Percentiles rank a stretch among this genome's conserved stretches.
phyloP scores from a whole-genome alignment of 345 rosid genomes.

The Eucalyptus polybractea region DNA sequence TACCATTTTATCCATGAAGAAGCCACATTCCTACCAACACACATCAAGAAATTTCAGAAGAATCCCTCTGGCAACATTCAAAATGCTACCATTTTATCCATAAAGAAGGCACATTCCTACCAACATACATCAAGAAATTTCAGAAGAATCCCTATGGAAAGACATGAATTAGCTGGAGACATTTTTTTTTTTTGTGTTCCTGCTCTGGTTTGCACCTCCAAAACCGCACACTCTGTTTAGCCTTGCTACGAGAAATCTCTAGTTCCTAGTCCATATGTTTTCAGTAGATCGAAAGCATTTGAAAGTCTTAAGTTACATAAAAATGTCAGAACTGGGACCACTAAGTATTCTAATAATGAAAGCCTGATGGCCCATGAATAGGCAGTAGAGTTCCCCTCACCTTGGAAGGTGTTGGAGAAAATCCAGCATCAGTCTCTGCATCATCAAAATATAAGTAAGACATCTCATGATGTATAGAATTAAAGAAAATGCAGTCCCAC shows the following conservation, averaged over 20 bases:
- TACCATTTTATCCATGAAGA: too few species aligned
- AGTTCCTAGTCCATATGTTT: neutral
- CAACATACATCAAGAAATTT: too few species aligned
- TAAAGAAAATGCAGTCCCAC: neutral
- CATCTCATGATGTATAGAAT: neutral
- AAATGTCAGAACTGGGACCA: neutral
- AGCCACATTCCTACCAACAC: too few species aligned
- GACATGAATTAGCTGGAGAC: neutral
- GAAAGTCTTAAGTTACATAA: neutral
- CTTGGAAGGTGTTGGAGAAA: constrained; percentile 60
- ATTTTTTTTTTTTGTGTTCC: neutral
- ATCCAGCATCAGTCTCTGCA: constrained; percentile 82
- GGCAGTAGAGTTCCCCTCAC: constrained; percentile 5
- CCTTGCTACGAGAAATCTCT: neutral
- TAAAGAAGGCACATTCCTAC: too few species aligned
- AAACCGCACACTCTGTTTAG: neutral
- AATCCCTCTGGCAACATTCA: too few species aligned
- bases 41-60: too few species aligned
- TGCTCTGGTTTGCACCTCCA: neutral
- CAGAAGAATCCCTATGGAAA: neutral
- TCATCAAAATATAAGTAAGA: neutral
- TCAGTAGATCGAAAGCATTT: neutral
- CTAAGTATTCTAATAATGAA: neutral
- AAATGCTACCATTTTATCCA: too few species aligned
- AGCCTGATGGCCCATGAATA: neutral